These are phyloP conservation scores for Globisporangium lucens DNA, from an alignment of 352 stramenopile genomes.

Conservation along the genomic window DNA sequence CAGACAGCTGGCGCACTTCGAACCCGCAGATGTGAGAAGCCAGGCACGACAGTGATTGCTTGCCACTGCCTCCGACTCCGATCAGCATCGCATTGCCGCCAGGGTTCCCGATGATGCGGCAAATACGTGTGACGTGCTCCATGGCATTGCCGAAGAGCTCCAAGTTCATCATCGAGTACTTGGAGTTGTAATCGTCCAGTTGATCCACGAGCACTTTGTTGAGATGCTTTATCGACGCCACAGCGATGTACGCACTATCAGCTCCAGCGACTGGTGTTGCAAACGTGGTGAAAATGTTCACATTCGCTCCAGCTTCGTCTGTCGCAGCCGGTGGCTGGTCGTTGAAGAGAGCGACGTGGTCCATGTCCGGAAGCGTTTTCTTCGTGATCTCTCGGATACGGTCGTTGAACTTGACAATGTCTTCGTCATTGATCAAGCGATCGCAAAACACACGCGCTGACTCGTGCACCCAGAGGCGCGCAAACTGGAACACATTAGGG, in stretches of 20 bases:
- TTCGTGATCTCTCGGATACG: conserved; percentile 92
- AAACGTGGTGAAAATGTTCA: conserved; percentile 96
- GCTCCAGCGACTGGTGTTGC: conserved; percentile 63
- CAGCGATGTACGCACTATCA: conserved; percentile 71
- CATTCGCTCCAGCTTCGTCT: conserved; percentile 33
- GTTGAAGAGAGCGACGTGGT: conserved; percentile 82
- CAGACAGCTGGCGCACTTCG: conserved; percentile 93
- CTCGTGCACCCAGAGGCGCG: conserved; percentile 95
- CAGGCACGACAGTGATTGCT: conserved; percentile 95
- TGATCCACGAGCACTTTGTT: conserved; percentile 92
- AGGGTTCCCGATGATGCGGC: conserved; percentile 95
- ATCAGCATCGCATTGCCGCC: conserved; percentile 97
- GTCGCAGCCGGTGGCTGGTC: conserved; percentile 36
- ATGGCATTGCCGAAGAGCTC: conserved; percentile 98
- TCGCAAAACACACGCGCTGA: conserved; percentile 97
- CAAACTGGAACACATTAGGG: conserved; percentile 77
- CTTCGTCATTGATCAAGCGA: conserved; percentile 94
- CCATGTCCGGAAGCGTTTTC: conserved; percentile 89
- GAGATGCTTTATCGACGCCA: conserved; percentile 78
- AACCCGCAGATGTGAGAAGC: conserved; percentile 97
- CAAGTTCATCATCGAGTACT: conserved; percentile 98
- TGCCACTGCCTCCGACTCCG: conserved; percentile 95
- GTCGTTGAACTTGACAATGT: conserved; percentile 92
- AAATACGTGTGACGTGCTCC: conserved; percentile 96
- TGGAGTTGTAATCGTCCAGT: conserved; percentile 96